Evolutionary conservation across 371 early-diverging fungal species (phyloP), one percentile per base, ranked within the genome.

Genomic region (Mucor sp.): DNA sequence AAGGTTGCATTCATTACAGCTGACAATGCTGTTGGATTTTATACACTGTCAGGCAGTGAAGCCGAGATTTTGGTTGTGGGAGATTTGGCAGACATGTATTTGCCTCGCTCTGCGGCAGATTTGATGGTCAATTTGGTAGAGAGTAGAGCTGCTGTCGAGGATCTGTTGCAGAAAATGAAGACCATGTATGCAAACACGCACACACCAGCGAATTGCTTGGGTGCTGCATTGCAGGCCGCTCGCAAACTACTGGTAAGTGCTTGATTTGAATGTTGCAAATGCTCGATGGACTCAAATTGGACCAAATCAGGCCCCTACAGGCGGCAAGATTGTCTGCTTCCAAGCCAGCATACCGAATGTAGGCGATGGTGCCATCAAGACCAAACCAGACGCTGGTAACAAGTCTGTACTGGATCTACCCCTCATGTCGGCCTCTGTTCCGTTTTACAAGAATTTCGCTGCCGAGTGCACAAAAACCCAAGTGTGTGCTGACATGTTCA

Each of bases 361-460:
- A n/a, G 92, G 91, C 53, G 86, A 84, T 37, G 98, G 97, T 35
- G 81, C 89, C 21, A 79, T 97, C 37, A 95, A 94, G 71, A 74
- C 82, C 61, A 89, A 97, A 30, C 94, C 96, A 60, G 97, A 97
- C 67, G 96, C 97, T 1, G 85, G 91, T 14, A 89, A 93, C 77
- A 97, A 98, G 79, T 89, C 92, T 0, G 6, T 25, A 3, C 9
- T 50, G 50, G 50, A 50, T 21, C 23, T 25, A 4, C 80, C 91
- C 6, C 81, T 97, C 63, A 74, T 97, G 39, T 91, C 94, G 67
- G 89, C 98, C 11, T 89, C 92, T 25, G 88, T 87, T 21, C 81
- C 83, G 0, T 98, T 96, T 77, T 99, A 99, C 88, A 97, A 99
- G 82, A 84, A 87, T 28, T 89, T 97, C 71, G 97, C 99, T 9